phyloP scores from a whole-genome alignment of 352 stramenopile genomes.

The Peronospora belbahrii region DNA sequence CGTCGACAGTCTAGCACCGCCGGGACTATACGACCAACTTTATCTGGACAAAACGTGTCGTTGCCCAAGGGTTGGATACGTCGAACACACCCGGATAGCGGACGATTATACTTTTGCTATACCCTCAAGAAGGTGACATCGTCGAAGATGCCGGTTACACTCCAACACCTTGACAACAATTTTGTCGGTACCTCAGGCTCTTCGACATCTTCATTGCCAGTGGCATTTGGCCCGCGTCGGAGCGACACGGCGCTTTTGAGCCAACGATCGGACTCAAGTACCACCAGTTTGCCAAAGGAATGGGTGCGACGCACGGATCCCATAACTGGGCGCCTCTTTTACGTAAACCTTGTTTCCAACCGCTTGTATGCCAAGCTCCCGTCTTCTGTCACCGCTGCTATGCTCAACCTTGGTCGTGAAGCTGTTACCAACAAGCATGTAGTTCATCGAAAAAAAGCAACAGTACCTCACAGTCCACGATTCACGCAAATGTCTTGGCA shows the following conservation, averaged over 20 bases:
- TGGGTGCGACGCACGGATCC: conserved; percentile 71
- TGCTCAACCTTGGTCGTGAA: conserved; percentile 42
- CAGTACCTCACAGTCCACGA: conserved; percentile 58
- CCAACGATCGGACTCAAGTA: conserved; percentile 15
- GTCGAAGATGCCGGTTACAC: conserved; percentile 59
- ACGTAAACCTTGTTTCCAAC: conserved; percentile 81
- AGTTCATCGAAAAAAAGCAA: conserved; percentile 38
- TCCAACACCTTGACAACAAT: conserved; percentile 45
- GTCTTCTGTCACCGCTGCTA: conserved; percentile 60
- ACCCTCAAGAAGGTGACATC: conserved; percentile 61
- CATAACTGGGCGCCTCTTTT: conserved; percentile 72
- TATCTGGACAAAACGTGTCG: conserved; percentile 33
- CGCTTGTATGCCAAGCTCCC: conserved; percentile 72
- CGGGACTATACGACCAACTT: conserved; percentile 8
- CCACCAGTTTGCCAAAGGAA: conserved; percentile 55
- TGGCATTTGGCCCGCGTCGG: conserved; percentile 17
- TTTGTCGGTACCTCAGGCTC: conserved; percentile 27
- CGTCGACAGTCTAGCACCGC: conserved; percentile 7
- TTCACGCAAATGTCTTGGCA: conserved; percentile 85
- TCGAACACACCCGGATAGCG: conserved; percentile 62
- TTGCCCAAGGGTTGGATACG: conserved; percentile 65
- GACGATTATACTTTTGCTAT: conserved; percentile 71
- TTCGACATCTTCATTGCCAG: too few species aligned
- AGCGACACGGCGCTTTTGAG: conserved; percentile 23
- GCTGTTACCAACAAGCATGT: conserved; percentile 23